Percentiles rank a stretch among this genome's conserved stretches.
phyloP scores from a whole-genome alignment of 1,139 yeast genomes.

The Blastobotrys petasosporus region DNA sequence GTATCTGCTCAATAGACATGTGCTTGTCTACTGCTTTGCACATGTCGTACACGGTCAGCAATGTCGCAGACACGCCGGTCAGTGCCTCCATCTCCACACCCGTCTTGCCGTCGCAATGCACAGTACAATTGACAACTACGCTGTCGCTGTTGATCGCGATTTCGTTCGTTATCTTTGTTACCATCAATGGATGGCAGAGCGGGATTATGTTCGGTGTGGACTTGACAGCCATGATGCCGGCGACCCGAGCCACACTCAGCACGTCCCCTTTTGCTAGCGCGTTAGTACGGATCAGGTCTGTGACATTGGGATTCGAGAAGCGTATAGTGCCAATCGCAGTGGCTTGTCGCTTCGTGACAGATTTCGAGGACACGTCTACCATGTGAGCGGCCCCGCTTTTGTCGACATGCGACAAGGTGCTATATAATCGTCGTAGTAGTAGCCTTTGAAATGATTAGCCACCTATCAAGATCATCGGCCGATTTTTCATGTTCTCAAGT shows the following conservation, averaged over 20 bases:
- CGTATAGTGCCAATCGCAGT: slow-evolving; percentile 39
- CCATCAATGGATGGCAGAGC: slow-evolving; percentile 42
- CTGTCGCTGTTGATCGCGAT: slow-evolving; percentile 22
- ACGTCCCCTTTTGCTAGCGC: slow-evolving; percentile 47
- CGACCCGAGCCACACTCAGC: slow-evolving; percentile 41
- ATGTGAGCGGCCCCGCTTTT: slow-evolving; percentile 42
- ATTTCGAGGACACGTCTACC: slow-evolving; percentile 42
- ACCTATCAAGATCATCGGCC: slow-evolving; percentile 52
- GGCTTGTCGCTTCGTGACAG: slow-evolving; percentile 38
- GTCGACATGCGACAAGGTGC: slow-evolving; percentile 38
- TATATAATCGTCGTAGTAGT: not conserved
- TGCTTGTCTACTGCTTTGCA: slow-evolving; percentile 48
- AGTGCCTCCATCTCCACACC: slow-evolving; percentile 54
- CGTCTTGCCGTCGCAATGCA: slow-evolving; percentile 43
- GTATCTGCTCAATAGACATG: slow-evolving; percentile 38
- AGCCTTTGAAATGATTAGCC: slow-evolving; percentile 30
- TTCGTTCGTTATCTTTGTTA: slow-evolving; percentile 38
- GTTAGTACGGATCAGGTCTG: slow-evolving; percentile 32
- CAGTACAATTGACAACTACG: slow-evolving; percentile 34
- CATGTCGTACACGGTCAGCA: slow-evolving; percentile 49
- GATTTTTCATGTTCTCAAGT: slow-evolving; percentile 40
- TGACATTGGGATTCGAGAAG: slow-evolving; percentile 34
- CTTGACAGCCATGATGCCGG: slow-evolving; percentile 48
- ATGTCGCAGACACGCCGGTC: slow-evolving; percentile 39
- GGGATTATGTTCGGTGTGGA: slow-evolving; percentile 43